These are phyloP conservation scores for Stemphylium beticola DNA, from an alignment of 2,329 filamentous ascomycete species.

Conservation along the genomic window DNA sequence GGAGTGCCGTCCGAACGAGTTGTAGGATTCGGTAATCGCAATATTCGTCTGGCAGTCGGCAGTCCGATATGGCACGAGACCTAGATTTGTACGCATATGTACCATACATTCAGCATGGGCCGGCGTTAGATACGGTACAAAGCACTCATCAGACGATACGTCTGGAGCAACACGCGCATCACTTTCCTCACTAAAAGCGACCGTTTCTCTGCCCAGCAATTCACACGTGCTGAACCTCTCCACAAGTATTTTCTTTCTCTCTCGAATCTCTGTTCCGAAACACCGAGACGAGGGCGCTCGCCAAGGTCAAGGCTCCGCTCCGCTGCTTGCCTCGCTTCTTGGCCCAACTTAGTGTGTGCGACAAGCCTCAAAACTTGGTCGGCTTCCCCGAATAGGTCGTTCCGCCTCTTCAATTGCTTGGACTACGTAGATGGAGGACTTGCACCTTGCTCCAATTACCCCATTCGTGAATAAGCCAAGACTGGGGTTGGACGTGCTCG, in stretches of 20 bases:
- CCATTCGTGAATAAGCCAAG: slow-evolving; percentile 1
- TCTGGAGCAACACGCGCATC: not conserved
- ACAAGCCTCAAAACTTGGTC: not conserved
- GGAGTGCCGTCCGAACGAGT: not conserved
- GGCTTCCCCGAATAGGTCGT: slow-evolving; percentile 3
- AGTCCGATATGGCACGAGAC: not conserved
- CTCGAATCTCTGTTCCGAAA: not conserved
- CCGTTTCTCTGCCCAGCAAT: not conserved
- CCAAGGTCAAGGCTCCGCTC: slow-evolving; percentile 10
- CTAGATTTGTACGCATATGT: slow-evolving; percentile 29
- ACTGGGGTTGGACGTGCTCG: slow-evolving; percentile 3
- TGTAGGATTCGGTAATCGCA: not conserved
- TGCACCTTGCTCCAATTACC: slow-evolving; percentile 3
- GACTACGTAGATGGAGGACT: not conserved
- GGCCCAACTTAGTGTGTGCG: slow-evolving; percentile 4
- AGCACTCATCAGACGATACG: not conserved
- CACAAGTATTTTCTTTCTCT: not conserved
- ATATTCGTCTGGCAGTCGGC: not conserved
- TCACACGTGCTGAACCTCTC: not conserved
- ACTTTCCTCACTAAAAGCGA: not conserved
- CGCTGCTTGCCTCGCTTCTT: slow-evolving; percentile 7
- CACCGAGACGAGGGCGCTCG: slow-evolving; percentile 6
- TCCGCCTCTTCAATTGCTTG: not conserved
- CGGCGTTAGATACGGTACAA: slow-evolving; percentile 31
- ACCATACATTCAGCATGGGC: slow-evolving; percentile 36